phyloP scores from a whole-genome alignment of 331 rosid genomes.

The Pyrus hybrid region DNA sequence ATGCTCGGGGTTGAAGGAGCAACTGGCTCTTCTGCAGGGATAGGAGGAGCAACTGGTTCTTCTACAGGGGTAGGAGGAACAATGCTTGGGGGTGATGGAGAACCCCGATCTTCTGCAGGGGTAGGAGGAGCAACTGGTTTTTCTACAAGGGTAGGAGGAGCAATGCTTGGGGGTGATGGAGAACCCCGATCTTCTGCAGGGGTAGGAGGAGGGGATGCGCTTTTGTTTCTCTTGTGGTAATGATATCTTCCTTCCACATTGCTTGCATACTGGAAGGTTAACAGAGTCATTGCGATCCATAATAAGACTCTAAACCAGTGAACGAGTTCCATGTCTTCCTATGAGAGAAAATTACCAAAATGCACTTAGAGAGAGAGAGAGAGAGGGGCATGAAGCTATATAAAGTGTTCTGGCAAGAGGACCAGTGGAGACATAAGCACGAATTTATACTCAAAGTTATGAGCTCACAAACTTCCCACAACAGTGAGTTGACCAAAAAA shows the following conservation, averaged over 20 bases:
- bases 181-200: background rate
- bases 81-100: no score
- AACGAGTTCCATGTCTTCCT: constrained; percentile 27
- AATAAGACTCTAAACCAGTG: constrained; percentile 22
- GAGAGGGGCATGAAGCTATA: constrained; percentile 7
- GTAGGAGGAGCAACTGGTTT: no score
- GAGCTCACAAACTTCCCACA: background rate
- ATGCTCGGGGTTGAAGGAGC: no score
- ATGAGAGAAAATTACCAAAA: constrained; percentile 17
- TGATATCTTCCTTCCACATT: constrained; percentile 76
- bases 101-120: no score
- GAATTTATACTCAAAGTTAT: constrained; percentile 31
- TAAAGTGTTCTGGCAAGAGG: constrained; percentile 21
- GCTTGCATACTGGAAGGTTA: constrained; percentile 17
- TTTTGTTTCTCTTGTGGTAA: constrained; percentile 33
- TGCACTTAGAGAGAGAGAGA: constrained; percentile 6
- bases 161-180: no score
- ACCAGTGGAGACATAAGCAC: constrained; percentile 16
- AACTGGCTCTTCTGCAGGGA: no score
- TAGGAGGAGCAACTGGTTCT: no score
- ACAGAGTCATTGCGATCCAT: constrained; percentile 23
- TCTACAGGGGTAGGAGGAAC: no score
- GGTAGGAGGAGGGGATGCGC: constrained; percentile 8
- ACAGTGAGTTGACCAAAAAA: background rate
- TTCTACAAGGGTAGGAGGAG: no score